These are phyloP conservation scores for Leishmania guyanensis DNA, from an alignment of 208 protist species.

Conservation along the genomic window DNA sequence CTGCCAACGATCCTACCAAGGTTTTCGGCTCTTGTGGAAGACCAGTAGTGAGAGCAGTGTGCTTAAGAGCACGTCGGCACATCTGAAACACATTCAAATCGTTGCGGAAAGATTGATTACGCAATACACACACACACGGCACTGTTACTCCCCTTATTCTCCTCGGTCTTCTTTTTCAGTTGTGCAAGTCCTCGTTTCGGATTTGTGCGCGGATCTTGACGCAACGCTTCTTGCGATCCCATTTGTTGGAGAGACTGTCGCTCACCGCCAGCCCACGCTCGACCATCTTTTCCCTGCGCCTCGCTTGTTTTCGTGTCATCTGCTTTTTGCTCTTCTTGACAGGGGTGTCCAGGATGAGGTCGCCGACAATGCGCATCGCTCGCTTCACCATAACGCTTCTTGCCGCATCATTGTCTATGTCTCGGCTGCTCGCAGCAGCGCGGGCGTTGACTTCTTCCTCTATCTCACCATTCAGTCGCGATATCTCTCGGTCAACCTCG, in stretches of 20 bases:
- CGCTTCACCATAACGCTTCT: constrained; percentile 34
- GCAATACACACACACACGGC: background rate
- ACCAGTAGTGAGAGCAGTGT: background rate
- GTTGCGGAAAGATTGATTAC: background rate
- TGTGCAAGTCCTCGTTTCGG: constrained; percentile 83
- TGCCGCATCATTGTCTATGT: background rate
- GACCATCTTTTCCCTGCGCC: constrained; percentile 60
- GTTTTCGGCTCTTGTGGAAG: background rate
- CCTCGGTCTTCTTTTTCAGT: constrained; percentile 9
- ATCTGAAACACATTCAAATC: background rate
- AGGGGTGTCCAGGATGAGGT: constrained; percentile 65
- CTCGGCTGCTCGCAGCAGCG: background rate
- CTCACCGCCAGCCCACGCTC: constrained; percentile 61
- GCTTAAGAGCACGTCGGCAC: background rate
- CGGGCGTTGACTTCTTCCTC: constrained; percentile 5
- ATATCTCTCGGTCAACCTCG: constrained; percentile 69
- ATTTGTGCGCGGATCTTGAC: constrained; percentile 87
- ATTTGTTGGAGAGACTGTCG: constrained; percentile 65
- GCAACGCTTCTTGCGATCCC: constrained; percentile 75
- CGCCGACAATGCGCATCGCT: constrained; percentile 57
- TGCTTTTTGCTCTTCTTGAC: constrained; percentile 68
- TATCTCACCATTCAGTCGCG: constrained; percentile 43
- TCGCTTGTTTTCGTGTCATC: constrained; percentile 72
- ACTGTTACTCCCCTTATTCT: background rate
- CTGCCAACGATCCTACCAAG: too few relatives aligned